These are phyloP conservation scores for Boletus insuetus DNA, from an alignment of 768 basidiomycete genomes.

Conservation along the genomic window DNA sequence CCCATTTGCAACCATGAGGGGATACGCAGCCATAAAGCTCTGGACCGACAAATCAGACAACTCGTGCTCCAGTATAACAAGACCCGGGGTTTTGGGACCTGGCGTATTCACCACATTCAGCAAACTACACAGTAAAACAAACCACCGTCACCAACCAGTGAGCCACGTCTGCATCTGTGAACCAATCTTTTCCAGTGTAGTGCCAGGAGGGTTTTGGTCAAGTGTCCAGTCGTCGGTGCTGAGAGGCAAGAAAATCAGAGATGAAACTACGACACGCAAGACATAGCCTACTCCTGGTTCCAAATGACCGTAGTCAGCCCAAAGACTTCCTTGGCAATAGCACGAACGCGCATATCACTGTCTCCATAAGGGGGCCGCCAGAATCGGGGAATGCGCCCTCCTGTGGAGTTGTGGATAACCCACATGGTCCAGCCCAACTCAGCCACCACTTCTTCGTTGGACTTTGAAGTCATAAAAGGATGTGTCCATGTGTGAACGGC, in stretches of 20 bases:
- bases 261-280: neutral
- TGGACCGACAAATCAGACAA: slow-evolving; percentile 54
- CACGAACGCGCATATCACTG: slow-evolving; percentile 75
- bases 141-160: slow-evolving; percentile 35
- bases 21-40: slow-evolving; percentile 66
- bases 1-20: slow-evolving; percentile 59
- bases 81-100: slow-evolving; percentile 74
- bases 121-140: neutral
- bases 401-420: slow-evolving; percentile 76
- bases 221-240: slow-evolving; percentile 81
- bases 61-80: slow-evolving; percentile 87
- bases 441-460: slow-evolving; percentile 64
- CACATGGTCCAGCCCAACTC: slow-evolving; percentile 79
- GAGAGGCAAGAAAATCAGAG: slow-evolving; percentile 1
- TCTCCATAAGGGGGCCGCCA: slow-evolving; percentile 93
- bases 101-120: neutral
- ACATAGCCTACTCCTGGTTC: slow-evolving; percentile 73
- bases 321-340: slow-evolving; percentile 86
- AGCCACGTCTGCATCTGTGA: slow-evolving; percentile 55
- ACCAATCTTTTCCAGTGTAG: slow-evolving; percentile 47
- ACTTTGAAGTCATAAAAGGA: slow-evolving; percentile 77
- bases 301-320: slow-evolving; percentile 83
- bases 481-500: slow-evolving; percentile 61
- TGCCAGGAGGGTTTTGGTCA: slow-evolving; percentile 34
- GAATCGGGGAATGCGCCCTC: slow-evolving; percentile 69